phyloP scores from a whole-genome alignment of 306 rosid species.

The Pterocarpus santalinus region DNA sequence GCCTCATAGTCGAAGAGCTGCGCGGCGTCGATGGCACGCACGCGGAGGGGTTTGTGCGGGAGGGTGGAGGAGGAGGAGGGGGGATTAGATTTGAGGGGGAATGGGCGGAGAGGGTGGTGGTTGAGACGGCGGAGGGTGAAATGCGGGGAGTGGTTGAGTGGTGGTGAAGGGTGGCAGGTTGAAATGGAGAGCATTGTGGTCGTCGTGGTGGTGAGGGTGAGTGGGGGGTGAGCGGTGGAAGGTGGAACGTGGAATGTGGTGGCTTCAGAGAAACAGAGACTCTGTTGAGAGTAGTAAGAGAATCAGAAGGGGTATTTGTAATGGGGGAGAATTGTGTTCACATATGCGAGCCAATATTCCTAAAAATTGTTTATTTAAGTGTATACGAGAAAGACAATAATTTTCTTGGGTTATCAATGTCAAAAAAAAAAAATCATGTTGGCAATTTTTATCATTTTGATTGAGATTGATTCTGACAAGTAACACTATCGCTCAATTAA shows the following conservation, averaged over 20 bases:
- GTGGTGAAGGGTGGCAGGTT: constrained; percentile 35
- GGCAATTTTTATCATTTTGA: too few relatives aligned
- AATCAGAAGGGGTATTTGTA: too few relatives aligned
- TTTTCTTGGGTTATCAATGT: too few relatives aligned
- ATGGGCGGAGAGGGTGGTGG: not conserved
- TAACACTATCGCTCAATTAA: too few relatives aligned
- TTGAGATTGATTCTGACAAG: too few relatives aligned
- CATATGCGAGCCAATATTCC: too few relatives aligned
- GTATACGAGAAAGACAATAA: too few relatives aligned
- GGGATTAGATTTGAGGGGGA: not conserved
- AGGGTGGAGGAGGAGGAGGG: not conserved
- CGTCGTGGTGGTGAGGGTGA: not conserved
- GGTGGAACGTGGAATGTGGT: too few relatives aligned
- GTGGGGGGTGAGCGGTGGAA: not conserved
- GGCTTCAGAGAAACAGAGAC: not conserved
- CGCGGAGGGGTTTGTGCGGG: constrained; percentile 44
- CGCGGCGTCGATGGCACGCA: constrained; percentile 78
- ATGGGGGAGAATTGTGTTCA: too few relatives aligned
- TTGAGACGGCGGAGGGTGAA: not conserved
- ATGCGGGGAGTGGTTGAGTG: constrained; percentile 27
- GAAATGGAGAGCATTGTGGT: constrained; percentile 53
- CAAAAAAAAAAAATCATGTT: too few relatives aligned
- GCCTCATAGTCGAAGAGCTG: constrained; percentile 74
- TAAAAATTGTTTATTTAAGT: too few relatives aligned
- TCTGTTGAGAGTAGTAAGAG: too few relatives aligned